Evolutionary conservation across 176 grass and related monocot genomes (phyloP).

Genomic region (Alopecurus myosuroides): DNA sequence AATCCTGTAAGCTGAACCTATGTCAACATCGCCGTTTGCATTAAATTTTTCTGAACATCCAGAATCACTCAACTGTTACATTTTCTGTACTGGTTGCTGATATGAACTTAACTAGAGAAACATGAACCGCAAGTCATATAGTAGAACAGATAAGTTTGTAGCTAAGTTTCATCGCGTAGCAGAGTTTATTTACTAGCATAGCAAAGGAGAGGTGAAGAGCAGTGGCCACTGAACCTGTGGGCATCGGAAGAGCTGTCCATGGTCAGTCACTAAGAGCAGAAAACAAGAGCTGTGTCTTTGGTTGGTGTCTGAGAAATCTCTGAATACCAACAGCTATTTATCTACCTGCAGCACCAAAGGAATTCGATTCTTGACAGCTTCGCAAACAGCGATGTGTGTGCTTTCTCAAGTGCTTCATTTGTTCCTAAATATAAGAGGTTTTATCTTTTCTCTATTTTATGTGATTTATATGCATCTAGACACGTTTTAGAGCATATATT

Average conservation of each 20-base stretch:
- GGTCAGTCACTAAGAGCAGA: neutral
- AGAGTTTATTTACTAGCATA: neutral
- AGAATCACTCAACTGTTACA: too few species aligned
- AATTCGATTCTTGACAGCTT: neutral
- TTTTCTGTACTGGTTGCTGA: too few species aligned
- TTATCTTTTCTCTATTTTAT: too few species aligned
- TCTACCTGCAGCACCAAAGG: neutral
- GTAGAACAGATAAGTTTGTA: too few species aligned
- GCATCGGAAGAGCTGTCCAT: conserved; percentile 28
- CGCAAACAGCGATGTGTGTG: neutral
- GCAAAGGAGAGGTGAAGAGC: neutral
- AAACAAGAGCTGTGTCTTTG: neutral
- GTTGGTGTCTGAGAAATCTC: neutral
- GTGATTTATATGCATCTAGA: too few species aligned
- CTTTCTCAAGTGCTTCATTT: neutral
- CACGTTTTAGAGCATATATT: too few species aligned
- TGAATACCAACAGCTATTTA: conserved; percentile 19
- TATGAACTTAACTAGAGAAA: too few species aligned
- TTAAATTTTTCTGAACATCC: too few species aligned
- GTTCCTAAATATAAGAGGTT: too few species aligned
- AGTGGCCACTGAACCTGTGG: neutral
- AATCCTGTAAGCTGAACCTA: too few species aligned
- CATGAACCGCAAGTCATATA: too few species aligned
- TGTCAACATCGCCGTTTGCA: too few species aligned
- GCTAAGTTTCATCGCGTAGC: neutral